Percentiles rank a stretch among this genome's conserved stretches.
phyloP scores from a whole-genome alignment of 1,139 yeast species.

The Sugiyamaella novakii region DNA sequence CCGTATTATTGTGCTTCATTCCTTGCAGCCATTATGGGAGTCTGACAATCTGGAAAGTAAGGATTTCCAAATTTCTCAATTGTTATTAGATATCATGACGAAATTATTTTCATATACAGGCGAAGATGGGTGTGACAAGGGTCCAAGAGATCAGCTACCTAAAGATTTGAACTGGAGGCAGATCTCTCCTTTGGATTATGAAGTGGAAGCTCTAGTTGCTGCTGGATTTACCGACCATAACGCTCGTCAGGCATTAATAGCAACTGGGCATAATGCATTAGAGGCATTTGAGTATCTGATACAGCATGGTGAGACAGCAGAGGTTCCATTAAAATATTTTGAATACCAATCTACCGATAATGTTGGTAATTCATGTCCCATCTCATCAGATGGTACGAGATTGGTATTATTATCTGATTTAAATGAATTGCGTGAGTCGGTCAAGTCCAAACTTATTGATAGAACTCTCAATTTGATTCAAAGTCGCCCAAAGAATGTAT shows the following conservation, averaged over 20 bases:
- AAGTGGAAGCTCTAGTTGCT: slow-evolving; percentile 50
- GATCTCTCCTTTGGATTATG: slow-evolving; percentile 56
- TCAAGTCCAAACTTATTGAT: slow-evolving; percentile 45
- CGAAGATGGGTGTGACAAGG: slow-evolving; percentile 28
- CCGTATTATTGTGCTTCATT: slow-evolving; percentile 34
- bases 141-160: slow-evolving; percentile 27
- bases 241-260: slow-evolving; percentile 42
- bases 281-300: slow-evolving; percentile 15
- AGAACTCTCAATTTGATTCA: slow-evolving; percentile 55
- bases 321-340: slow-evolving; percentile 3
- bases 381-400: slow-evolving; percentile 29
- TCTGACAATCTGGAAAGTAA: slow-evolving; percentile 31
- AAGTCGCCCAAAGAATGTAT: slow-evolving; percentile 53
- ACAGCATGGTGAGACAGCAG: slow-evolving; percentile 2
- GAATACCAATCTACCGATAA: slow-evolving; percentile 17
- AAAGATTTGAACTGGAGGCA: slow-evolving; percentile 44
- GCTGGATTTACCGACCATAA: slow-evolving; percentile 50
- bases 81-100: slow-evolving; percentile 32
- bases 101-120: slow-evolving; percentile 30
- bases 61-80: slow-evolving; percentile 30
- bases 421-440: slow-evolving; percentile 44
- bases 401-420: slow-evolving; percentile 49
- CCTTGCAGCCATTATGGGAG: slow-evolving; percentile 36
- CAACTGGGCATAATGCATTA: slow-evolving; percentile 24
- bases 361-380: slow-evolving; percentile 33